These are phyloP conservation scores for Paulownia fortunei DNA, from an alignment of 257 asterid genomes.

Conservation along the genomic window DNA sequence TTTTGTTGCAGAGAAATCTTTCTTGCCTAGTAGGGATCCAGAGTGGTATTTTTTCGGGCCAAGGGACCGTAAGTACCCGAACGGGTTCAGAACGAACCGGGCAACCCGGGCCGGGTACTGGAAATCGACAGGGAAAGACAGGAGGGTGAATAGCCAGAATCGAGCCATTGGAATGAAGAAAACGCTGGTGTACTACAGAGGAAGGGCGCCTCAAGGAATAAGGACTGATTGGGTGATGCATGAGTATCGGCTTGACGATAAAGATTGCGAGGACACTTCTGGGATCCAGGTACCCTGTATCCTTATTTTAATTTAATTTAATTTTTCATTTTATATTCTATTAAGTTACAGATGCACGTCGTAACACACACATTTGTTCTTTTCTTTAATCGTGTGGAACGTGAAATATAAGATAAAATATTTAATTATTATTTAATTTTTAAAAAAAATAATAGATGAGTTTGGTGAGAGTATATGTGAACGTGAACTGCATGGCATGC, in stretches of 20 bases:
- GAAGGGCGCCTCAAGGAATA: slow-evolving; percentile 93
- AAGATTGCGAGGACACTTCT: slow-evolving; percentile 71
- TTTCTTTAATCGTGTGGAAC: too few species aligned
- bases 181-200: slow-evolving; percentile 84
- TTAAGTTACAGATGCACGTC: too few species aligned
- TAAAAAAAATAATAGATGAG: too few species aligned
- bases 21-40: slow-evolving; percentile 94
- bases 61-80: slow-evolving; percentile 93
- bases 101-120: slow-evolving; percentile 96
- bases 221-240: slow-evolving; percentile 99
- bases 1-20: slow-evolving; percentile 81
- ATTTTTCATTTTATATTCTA: too few species aligned
- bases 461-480: neutral
- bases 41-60: slow-evolving; percentile 99
- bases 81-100: slow-evolving; percentile 89
- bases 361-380: too few species aligned
- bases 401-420: too few species aligned
- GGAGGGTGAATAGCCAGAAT: slow-evolving; percentile 74
- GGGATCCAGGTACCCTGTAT: slow-evolving; percentile 87
- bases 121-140: slow-evolving; percentile 94
- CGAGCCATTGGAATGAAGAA: slow-evolving; percentile 95
- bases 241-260: slow-evolving; percentile 87
- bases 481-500: slow-evolving; percentile 79
- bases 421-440: too few species aligned
- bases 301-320: too few species aligned